These are phyloP conservation scores for Linum tenue DNA, from an alignment of 345 rosid genomes.

Conservation along the genomic window DNA sequence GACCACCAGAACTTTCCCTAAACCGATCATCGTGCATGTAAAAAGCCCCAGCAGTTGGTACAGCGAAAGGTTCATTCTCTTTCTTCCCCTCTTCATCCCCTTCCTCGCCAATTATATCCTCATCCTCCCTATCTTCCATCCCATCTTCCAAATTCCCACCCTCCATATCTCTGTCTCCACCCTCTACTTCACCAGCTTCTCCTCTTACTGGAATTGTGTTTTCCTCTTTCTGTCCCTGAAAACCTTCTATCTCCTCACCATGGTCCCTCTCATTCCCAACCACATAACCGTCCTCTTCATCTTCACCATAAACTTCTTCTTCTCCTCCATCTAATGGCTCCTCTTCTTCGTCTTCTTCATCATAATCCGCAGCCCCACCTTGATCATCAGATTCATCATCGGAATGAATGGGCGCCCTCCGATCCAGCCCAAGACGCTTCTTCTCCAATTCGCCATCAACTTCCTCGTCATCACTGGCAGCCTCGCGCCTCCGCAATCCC, in stretches of 20 bases:
- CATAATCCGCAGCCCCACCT: conserved; percentile 54
- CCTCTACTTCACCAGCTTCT: conserved; percentile 13
- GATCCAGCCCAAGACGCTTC: conserved; percentile 23
- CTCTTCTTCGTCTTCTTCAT: conserved; percentile 45
- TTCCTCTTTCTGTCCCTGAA: conserved; percentile 13
- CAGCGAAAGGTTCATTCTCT: conserved; percentile 76
- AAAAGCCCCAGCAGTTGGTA: conserved; percentile 95
- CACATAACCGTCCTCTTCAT: conserved; percentile 23
- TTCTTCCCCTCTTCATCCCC: conserved; percentile 43
- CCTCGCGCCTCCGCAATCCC: conserved; percentile 62
- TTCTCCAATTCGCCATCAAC: conserved; percentile 20
- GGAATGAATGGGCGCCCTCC: conserved; percentile 37
- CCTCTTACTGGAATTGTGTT: conserved; percentile 24
- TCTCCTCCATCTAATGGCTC: conserved; percentile 15
- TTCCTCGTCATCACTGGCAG: conserved; percentile 91
- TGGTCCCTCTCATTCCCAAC: conserved; percentile 34
- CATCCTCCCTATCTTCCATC: conserved; percentile 13
- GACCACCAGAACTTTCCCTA: conserved; percentile 48
- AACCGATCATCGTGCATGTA: conserved; percentile 98
- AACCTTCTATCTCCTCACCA: conserved; percentile 19
- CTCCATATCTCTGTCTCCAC: conserved; percentile 18
- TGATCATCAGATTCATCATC: conserved; percentile 56
- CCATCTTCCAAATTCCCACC: conserved; percentile 21
- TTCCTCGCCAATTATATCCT: conserved; percentile 18
- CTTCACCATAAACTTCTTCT: conserved; percentile 30